A percentile compares a stretch with the other conserved stretches of the same genome.
Evolutionary conservation across 805 yeast genomes (phyloP).

Genomic region (Saturnispora galanensis): DNA sequence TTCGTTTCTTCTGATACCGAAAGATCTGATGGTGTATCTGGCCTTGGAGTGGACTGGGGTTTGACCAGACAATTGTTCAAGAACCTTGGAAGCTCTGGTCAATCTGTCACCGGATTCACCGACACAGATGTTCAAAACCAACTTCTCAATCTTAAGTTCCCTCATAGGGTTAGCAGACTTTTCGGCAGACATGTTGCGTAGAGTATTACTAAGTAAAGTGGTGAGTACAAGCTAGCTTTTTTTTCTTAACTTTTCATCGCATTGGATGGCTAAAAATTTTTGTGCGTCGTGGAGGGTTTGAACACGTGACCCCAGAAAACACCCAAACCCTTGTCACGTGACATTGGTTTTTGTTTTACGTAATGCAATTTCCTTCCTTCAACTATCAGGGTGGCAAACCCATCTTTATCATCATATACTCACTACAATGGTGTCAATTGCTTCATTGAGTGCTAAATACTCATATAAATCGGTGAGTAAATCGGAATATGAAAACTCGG

Average conservation of each 20-base stretch:
- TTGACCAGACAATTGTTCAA: conserved; percentile 99
- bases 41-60: conserved; percentile 99
- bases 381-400: no score
- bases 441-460: conserved; percentile 23
- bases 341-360: no score
- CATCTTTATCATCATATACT: no score
- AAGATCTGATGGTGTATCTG: conserved; percentile 99
- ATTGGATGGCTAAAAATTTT: no score
- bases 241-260: no score
- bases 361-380: no score
- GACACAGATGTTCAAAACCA: conserved; percentile 99
- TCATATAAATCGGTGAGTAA: conserved; percentile 14
- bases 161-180: conserved; percentile 87
- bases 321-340: no score
- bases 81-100: conserved; percentile 99
- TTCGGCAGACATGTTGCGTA: conserved; percentile 34
- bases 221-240: neutral
- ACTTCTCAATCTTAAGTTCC: conserved; percentile 97
- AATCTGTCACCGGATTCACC: conserved; percentile 99
- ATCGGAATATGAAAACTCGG: conserved; percentile 3
- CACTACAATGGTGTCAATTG: conserved; percentile 21
- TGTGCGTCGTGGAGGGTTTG: no score
- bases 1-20: conserved; percentile 99
- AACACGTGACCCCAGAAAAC: no score
- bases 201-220: neutral